Base-by-base conservation (phyloP, 805 yeast species). In the Hanseniaspora singularis region DNA sequence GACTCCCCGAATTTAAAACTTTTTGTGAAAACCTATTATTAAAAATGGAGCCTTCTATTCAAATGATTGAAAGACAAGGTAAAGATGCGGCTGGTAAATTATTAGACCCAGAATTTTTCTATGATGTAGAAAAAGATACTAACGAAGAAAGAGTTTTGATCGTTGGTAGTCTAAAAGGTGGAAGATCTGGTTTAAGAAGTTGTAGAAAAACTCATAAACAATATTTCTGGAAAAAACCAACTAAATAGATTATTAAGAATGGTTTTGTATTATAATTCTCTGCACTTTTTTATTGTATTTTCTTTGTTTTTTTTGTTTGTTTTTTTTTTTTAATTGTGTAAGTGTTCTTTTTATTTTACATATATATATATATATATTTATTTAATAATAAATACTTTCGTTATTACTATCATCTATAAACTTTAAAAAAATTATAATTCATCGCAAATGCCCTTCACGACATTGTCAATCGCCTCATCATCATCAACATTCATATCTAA, bases 1-100 rank as follows among this genome's bases (percentile, higher is more conserved):
- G 34, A 14, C 48, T 44, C 48, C 48, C 51, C 26, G 68, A 68
- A 49, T 62, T 76, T 12, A 67, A 74, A 38, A 59, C 59, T 16
- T 57, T 76, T 7, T 67, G 78, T 37, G 62, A 64, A 43, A 58
- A 62, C 37, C 64, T 44, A 15, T 31, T 44, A 22, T 19, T 44
- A 12, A 22, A 44, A 14, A n/a, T 37, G 19, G 48, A 76, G 32
- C 55, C 63, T 4, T 81, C 89, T 56, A 72, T 89, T 50, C 97
- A 97, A n/a, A 81, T 82, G 10, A 88, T 92, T 51, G 74, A 77
- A 57, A 80, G 97, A 62, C 71, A 73, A 50, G 96, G 96, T 40
- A 88, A 87, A 61, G 98, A 92, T 63, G 96, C 97, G 2, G 94
- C 96, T 2, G 98, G 97, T 10, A 86, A 87, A 61, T 84, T 83